Percentiles rank a stretch among this genome's conserved stretches.
These are phyloP conservation scores for Petunia hybrid DNA, from an alignment of 305 asterid genomes.

Conservation along the genomic window DNA sequence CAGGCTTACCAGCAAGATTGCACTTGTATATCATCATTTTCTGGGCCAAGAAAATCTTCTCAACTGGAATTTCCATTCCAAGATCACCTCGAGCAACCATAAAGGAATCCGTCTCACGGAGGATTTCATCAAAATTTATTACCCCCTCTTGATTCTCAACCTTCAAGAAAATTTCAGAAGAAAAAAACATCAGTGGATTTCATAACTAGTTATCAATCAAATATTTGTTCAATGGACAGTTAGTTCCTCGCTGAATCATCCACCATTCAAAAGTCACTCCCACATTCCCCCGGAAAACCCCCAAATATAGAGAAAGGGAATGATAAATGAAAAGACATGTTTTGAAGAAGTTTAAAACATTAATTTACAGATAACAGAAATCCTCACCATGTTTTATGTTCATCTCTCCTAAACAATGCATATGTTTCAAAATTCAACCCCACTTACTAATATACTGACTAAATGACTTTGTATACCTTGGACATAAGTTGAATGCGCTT, in stretches of 20 bases:
- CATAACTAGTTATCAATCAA: background rate
- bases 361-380: background rate
- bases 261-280: background rate
- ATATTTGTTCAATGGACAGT: background rate
- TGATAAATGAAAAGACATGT: constrained; percentile 4
- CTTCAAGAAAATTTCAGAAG: constrained; percentile 38
- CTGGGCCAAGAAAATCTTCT: constrained; percentile 71
- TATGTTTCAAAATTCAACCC: background rate
- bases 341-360: background rate
- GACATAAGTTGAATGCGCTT: constrained; percentile 66
- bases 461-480: constrained; percentile 47
- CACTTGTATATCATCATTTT: constrained; percentile 79
- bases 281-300: background rate
- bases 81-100: constrained; percentile 81
- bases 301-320: background rate
- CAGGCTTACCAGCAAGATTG: constrained; percentile 67
- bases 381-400: background rate
- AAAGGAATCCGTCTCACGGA: constrained; percentile 66
- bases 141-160: constrained; percentile 80
- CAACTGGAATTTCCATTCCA: constrained; percentile 76
- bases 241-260: background rate
- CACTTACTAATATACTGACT: background rate
- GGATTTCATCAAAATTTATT: constrained; percentile 67
- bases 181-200: constrained; percentile 8
- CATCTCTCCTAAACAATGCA: constrained; percentile 18